phyloP scores from a whole-genome alignment of 768 basidiomycete genomes.

The Leccinum aurantiacum region DNA sequence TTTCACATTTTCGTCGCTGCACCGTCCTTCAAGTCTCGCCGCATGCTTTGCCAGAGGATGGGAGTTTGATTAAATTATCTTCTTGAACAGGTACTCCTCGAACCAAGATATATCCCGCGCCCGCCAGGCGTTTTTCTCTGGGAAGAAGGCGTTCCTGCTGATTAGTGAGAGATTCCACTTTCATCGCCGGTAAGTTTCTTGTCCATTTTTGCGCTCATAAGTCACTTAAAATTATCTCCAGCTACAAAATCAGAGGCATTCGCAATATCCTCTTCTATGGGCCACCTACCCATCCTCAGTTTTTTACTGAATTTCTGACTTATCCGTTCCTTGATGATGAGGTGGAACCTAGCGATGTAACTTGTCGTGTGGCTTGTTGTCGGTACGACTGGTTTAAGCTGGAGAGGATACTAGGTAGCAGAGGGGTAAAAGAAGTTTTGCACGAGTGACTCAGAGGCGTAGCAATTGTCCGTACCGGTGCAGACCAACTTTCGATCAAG shows the following conservation, averaged over 20 bases:
- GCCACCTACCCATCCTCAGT: constrained; percentile 86
- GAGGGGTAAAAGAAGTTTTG: constrained; percentile 21
- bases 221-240: constrained; percentile 27
- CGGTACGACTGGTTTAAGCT: constrained; percentile 87
- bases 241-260: constrained; percentile 91
- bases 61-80: not conserved
- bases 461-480: not conserved
- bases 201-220: not conserved
- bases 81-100: constrained; percentile 70
- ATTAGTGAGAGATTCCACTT: constrained; percentile 99
- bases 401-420: constrained; percentile 63
- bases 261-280: constrained; percentile 93
- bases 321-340: constrained; percentile 90
- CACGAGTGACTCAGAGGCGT: not conserved
- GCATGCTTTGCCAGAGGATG: not conserved
- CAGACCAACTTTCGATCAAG: too few relatives aligned
- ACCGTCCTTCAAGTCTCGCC: not conserved
- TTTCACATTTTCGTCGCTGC: not conserved
- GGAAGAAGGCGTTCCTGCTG: constrained; percentile 82
- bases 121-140: constrained; percentile 87
- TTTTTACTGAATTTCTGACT: constrained; percentile 86
- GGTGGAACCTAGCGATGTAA: constrained; percentile 86
- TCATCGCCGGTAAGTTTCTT: constrained; percentile 66
- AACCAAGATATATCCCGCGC: constrained; percentile 95
- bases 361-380: constrained; percentile 75